Evolutionary conservation across 768 basidiomycete species (phyloP).

Genomic region (Serendipita sp.): DNA sequence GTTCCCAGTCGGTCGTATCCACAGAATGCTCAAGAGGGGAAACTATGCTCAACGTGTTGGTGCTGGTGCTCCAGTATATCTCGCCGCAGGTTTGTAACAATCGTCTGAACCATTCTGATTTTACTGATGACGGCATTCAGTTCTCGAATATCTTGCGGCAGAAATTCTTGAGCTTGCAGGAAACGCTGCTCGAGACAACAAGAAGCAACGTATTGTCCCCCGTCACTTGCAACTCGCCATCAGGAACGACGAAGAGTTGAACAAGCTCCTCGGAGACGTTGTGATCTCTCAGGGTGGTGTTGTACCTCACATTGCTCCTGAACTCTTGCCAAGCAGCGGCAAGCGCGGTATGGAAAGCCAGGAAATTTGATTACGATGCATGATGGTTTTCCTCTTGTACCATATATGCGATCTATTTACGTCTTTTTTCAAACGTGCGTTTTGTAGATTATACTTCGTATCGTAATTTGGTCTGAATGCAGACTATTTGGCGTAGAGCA

Average conservation of each 20-base stretch:
- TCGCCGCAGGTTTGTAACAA: not conserved
- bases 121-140: slow-evolving; percentile 39
- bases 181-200: slow-evolving; percentile 61
- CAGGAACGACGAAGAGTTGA: slow-evolving; percentile 58
- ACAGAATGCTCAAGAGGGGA: slow-evolving; percentile 56
- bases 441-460: no score
- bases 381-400: no score
- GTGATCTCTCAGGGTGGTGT: slow-evolving; percentile 71
- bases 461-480: no score
- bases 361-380: not conserved
- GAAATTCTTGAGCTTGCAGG: slow-evolving; percentile 81
- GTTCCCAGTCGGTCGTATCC: slow-evolving; percentile 75
- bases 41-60: slow-evolving; percentile 60
- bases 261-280: slow-evolving; percentile 19
- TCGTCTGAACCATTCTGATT: not conserved
- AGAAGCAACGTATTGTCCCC: slow-evolving; percentile 70
- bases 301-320: slow-evolving; percentile 42
- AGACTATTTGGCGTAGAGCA: no score
- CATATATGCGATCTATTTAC: no score
- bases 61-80: slow-evolving; percentile 42
- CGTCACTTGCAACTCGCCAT: slow-evolving; percentile 62
- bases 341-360: slow-evolving; percentile 6
- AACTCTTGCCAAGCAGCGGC: slow-evolving; percentile 18
- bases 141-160: slow-evolving; percentile 74
- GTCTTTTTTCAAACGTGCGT: no score